These are phyloP conservation scores for Mikania micrantha DNA, from an alignment of 129 eudicot species.

Conservation along the genomic window DNA sequence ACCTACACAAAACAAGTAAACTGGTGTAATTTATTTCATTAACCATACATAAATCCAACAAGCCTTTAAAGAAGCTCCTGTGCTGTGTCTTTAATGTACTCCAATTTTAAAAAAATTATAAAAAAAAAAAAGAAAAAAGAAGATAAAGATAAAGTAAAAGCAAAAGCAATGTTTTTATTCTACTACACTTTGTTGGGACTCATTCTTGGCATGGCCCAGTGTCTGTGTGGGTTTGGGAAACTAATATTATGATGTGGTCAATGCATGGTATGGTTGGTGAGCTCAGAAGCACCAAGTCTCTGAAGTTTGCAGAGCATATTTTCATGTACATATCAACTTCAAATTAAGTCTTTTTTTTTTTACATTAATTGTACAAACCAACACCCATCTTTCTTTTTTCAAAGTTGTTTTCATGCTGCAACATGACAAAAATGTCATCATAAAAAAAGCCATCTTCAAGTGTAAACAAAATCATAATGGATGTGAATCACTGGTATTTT, in stretches of 20 bases:
- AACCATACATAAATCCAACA: neutral
- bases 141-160: conserved; percentile 46
- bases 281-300: conserved; percentile 15
- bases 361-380: conserved; percentile 16
- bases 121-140: conserved; percentile 26
- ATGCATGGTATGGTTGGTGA: conserved; percentile 20
- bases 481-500: neutral
- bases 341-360: conserved; percentile 6
- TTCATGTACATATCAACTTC: neutral
- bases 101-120: no score
- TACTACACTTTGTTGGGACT: conserved; percentile 45
- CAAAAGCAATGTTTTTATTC: conserved; percentile 28
- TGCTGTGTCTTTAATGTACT: conserved; percentile 30
- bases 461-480: conserved; percentile 2
- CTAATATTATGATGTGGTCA: conserved; percentile 31
- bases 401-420: conserved; percentile 19
- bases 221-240: conserved; percentile 20
- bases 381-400: neutral
- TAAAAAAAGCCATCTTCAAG: neutral
- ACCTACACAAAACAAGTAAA: no score
- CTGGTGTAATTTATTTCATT: no score
- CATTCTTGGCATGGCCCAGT: conserved; percentile 28
- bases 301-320: conserved; percentile 20
- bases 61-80: neutral
- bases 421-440: conserved; percentile 14